Evolutionary conservation across 169 alveolate genomes (phyloP).

Genomic region (Eimeria falciformis): DNA sequence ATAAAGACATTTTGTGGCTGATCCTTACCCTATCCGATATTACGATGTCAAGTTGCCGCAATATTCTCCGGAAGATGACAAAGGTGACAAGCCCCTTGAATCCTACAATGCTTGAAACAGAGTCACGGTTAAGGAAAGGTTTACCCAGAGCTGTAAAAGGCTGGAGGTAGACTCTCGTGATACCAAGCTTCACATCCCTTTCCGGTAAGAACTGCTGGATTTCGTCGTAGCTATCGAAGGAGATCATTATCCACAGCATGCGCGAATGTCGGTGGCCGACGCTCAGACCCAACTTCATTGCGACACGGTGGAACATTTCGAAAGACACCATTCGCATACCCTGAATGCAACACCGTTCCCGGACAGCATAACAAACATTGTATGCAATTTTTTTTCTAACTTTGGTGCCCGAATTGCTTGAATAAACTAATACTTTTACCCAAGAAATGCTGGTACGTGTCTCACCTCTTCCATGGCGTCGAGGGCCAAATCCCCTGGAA

Average conservation of each 20-base stretch:
- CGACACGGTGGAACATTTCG: slow-evolving; percentile 77
- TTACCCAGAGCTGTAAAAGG: slow-evolving; percentile 60
- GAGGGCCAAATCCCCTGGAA: slow-evolving; percentile 45
- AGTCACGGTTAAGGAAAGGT: slow-evolving; percentile 54
- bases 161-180: slow-evolving; percentile 68
- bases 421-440: too few relatives aligned
- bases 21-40: slow-evolving; percentile 44
- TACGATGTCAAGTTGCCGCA: slow-evolving; percentile 66
- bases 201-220: slow-evolving; percentile 75
- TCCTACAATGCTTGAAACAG: slow-evolving; percentile 26
- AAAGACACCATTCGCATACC: slow-evolving; percentile 76
- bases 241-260: slow-evolving; percentile 72
- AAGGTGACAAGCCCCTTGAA: slow-evolving; percentile 69
- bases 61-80: slow-evolving; percentile 61
- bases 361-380: not conserved
- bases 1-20: too few relatives aligned
- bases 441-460: too few relatives aligned
- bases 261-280: slow-evolving; percentile 77
- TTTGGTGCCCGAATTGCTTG: too few relatives aligned
- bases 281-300: slow-evolving; percentile 70
- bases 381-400: too few relatives aligned
- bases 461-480: slow-evolving; percentile 70
- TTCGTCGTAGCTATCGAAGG: slow-evolving; percentile 51
- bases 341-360: slow-evolving; percentile 22
- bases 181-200: slow-evolving; percentile 74